Conservation (phyloP, 805 yeast species). For the Kluyveromyces starmeri region DNA sequence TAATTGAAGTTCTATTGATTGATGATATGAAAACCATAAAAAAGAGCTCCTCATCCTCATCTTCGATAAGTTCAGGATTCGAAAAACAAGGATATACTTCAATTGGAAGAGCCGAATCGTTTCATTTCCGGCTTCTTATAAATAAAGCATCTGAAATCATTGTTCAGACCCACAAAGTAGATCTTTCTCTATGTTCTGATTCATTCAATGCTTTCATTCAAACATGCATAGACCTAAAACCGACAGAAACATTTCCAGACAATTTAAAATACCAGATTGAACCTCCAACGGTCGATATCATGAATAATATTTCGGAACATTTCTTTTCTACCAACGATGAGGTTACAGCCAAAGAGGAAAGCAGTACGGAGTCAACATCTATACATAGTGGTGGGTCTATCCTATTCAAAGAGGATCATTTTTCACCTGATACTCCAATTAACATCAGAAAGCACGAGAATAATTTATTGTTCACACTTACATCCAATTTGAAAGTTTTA, state of each 20-base stretch:
- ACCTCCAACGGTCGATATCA: conserved; percentile 30
- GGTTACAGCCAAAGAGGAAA: conserved; percentile 8
- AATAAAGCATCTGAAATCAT: conserved; percentile 29
- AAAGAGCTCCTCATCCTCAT: conserved; percentile 6
- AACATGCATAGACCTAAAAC: conserved; percentile 60
- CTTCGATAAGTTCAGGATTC: conserved; percentile 13
- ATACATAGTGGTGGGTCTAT: conserved; percentile 10
- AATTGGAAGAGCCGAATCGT: conserved; percentile 15
- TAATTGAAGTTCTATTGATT: conserved; percentile 44
- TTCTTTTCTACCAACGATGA: conserved; percentile 15
- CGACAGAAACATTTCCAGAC: conserved; percentile 51
- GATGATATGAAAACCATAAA: conserved; percentile 45
- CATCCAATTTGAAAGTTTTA: not conserved
- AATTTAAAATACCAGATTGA: conserved; percentile 45
- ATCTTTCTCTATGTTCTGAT: conserved; percentile 70
- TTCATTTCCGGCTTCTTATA: not conserved
- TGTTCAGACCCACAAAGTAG: conserved; percentile 41
- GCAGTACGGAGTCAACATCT: conserved; percentile 21
- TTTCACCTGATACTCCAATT: conserved; percentile 3
- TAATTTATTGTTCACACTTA: not conserved
- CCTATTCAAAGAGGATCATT: conserved; percentile 13
- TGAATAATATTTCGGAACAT: conserved; percentile 32
- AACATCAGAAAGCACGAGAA: not conserved
- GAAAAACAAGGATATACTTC: conserved; percentile 22
- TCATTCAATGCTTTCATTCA: conserved; percentile 68